These are phyloP conservation scores for Hanseniaspora thailandica DNA, from an alignment of 805 yeast genomes.

Conservation along the genomic window DNA sequence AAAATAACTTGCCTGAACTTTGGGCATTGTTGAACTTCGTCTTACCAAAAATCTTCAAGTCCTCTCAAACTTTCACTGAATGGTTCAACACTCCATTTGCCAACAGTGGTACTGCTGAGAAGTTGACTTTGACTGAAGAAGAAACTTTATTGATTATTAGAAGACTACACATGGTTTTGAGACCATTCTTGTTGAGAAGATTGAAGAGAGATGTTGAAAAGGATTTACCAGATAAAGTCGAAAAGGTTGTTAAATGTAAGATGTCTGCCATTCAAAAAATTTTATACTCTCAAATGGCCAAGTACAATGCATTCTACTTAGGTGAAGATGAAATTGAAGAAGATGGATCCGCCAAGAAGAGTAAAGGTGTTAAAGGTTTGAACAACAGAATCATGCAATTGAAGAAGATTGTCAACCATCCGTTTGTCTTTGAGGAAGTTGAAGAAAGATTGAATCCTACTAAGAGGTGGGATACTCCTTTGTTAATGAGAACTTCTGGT, in stretches of 20 bases:
- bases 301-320: conserved; percentile 54
- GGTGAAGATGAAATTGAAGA: conserved; percentile 30
- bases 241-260: conserved; percentile 69
- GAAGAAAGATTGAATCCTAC: conserved; percentile 58
- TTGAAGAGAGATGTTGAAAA: conserved; percentile 79
- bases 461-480: conserved; percentile 44
- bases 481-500: conserved; percentile 67
- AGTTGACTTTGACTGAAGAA: conserved; percentile 73
- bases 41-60: conserved; percentile 71
- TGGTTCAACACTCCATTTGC: conserved; percentile 88
- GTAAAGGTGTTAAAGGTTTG: conserved; percentile 61
- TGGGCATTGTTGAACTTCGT: conserved; percentile 80
- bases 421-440: conserved; percentile 74
- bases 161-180: conserved; percentile 73
- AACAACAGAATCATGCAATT: conserved; percentile 78
- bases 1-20: conserved; percentile 70
- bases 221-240: conserved; percentile 74
- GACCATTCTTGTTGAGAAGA: conserved; percentile 76
- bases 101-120: conserved; percentile 71
- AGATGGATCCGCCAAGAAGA: conserved; percentile 38
- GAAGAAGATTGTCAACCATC: conserved; percentile 77
- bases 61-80: conserved; percentile 76
- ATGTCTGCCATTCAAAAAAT: conserved; percentile 59
- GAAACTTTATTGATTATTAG: conserved; percentile 69
- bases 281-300: conserved; percentile 67